Base-by-base conservation (phyloP, 2,329 filamentous ascomycete species). In the Parafenestella ontariensis region DNA sequence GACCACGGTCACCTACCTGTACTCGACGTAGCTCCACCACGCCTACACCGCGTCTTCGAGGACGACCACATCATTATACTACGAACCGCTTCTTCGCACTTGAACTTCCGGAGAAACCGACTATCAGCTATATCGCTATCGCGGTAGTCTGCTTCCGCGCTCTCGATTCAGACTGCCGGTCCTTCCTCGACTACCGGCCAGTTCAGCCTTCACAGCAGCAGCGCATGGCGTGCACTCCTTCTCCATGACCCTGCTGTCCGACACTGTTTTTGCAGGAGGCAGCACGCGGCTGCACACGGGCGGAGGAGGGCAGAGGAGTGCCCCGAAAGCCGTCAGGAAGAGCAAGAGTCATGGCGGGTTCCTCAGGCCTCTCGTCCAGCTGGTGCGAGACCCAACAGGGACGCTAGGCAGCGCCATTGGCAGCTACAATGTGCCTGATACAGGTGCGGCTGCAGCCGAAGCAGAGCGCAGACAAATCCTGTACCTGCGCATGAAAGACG, bases 401-500 rank as follows among this genome's bases (percentile, higher is more conserved):
- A 57, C 68, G n/a, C 40, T 68, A 33, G 49, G 54, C 26, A 54
- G 49, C 46, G 56, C 46, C 18, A 45, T 59, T 21, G 40, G 50
- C 56, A 56, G 40, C 47, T 51, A 60, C 49, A 58, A 59, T 31
- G 62, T 68, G n/a, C 61, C 59, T 46, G 44, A 49, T 9, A 40
- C 45, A 20, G 46, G 50, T 21, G 29, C 28, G 20, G 23, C 29
- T 39, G 53, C 57, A 43, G 49, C 60, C 18, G 49, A 57, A 37
- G 49, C 47, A 42, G 64, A 62, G 43, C 69, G 82, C 55, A 87
- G 83, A 71, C 84, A 88, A 68, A 80, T 89, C 9, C 73, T 92
- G 37, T 83, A 85, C 56, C 71, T 87, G 58, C 83, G 84, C 58
- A 83, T 93, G 81, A 85, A 86, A 60, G 85, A 86, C 76, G 88